These are phyloP conservation scores for Achaetomiella virescens DNA, from an alignment of 495 filamentous ascomycete genomes.

Conservation along the genomic window DNA sequence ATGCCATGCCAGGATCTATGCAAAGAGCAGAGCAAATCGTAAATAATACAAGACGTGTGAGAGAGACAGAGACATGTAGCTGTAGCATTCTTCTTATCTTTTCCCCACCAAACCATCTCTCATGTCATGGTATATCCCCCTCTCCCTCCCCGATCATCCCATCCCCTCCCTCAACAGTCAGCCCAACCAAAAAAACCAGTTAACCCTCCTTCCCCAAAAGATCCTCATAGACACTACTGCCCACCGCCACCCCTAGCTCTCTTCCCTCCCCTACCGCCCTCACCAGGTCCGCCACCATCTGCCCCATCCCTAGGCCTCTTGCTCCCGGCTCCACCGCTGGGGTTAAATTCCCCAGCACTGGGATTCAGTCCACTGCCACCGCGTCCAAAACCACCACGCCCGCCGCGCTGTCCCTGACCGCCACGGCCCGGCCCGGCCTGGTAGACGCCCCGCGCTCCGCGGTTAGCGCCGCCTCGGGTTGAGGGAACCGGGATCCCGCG, in stretches of 20 bases:
- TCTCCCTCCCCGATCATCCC: neutral
- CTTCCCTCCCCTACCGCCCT: conserved; percentile 17
- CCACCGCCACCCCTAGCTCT: conserved; percentile 14
- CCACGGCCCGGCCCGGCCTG: conserved; percentile 18
- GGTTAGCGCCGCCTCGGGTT: conserved; percentile 5
- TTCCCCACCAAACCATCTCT: neutral
- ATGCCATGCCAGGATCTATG: neutral
- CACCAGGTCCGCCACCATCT: conserved; percentile 6
- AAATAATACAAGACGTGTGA: neutral
- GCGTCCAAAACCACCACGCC: conserved; percentile 22
- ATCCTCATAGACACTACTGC: neutral
- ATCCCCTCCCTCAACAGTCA: too few relatives aligned
- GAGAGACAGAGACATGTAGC: neutral
- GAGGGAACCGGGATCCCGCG: conserved; percentile 11
- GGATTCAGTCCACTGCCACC: conserved; percentile 25
- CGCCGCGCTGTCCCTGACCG: conserved; percentile 24
- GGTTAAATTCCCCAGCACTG: conserved; percentile 26
- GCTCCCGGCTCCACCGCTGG: conserved; percentile 19
- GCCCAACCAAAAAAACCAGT: neutral
- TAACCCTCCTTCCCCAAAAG: neutral
- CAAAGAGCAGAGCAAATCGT: neutral
- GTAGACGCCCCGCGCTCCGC: conserved; percentile 13
- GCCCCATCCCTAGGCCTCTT: conserved; percentile 25
- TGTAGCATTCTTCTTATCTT: neutral
- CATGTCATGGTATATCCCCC: neutral